Evolutionary conservation across 2,329 filamentous ascomycete species (phyloP).

Genomic region (Trichoderma hamatum): DNA sequence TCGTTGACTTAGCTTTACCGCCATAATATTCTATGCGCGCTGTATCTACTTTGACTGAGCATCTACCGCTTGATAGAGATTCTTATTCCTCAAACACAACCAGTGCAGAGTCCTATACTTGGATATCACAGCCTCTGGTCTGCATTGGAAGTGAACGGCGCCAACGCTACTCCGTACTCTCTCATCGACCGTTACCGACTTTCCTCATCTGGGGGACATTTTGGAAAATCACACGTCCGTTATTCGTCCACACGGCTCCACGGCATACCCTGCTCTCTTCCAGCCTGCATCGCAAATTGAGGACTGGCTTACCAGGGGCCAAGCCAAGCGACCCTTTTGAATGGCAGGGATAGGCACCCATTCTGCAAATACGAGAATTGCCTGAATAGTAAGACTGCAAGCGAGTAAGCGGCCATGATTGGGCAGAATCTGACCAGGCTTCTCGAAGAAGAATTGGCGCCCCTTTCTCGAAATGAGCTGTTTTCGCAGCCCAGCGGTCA

Average conservation of each 20-base stretch:
- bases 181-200: not conserved
- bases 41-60: not conserved
- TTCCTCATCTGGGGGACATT: slow-evolving; percentile 6
- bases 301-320: slow-evolving; percentile 9
- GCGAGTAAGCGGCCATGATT: slow-evolving; percentile 13
- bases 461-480: slow-evolving; percentile 25
- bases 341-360: slow-evolving; percentile 2
- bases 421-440: slow-evolving; percentile 6
- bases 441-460: slow-evolving; percentile 4
- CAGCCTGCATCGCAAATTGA: slow-evolving; percentile 15
- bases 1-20: not conserved
- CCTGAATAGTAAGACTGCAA: slow-evolving; percentile 24
- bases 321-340: slow-evolving; percentile 20
- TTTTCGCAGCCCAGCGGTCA: slow-evolving; percentile 10
- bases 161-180: not conserved
- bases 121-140: not conserved
- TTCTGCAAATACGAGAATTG: slow-evolving; percentile 26
- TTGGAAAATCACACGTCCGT: slow-evolving; percentile 7
- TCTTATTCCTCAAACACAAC: not conserved
- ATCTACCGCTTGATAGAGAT: not conserved
- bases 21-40: not conserved
- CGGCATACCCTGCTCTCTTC: slow-evolving; percentile 11
- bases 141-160: not conserved
- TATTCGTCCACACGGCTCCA: not conserved
- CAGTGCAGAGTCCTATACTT: not conserved